phyloP scores from a whole-genome alignment of 2,329 filamentous ascomycete genomes.

The Colletotrichum sp. region DNA sequence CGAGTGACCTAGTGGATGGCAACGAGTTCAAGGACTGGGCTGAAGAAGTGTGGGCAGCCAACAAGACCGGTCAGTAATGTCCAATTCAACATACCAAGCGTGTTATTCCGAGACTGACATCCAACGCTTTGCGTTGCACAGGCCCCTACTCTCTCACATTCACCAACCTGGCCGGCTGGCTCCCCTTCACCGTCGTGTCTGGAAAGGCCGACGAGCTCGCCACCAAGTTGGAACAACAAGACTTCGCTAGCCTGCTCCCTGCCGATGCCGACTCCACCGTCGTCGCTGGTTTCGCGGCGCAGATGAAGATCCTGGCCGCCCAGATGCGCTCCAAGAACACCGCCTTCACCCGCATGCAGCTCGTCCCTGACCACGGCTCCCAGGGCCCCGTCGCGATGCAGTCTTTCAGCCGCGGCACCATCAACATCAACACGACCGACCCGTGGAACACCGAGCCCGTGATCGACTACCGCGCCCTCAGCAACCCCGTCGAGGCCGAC shows the following conservation, averaged over 20 bases:
- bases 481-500: constrained; percentile 42
- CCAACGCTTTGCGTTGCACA: neutral
- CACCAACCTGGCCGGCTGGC: constrained; percentile 39
- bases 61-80: constrained; percentile 18
- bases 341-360: constrained; percentile 34
- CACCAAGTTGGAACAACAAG: constrained; percentile 33
- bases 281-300: constrained; percentile 39
- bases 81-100: neutral
- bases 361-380: constrained; percentile 23
- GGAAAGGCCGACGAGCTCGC: constrained; percentile 35
- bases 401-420: constrained; percentile 39
- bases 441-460: constrained; percentile 37
- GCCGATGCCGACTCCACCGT: constrained; percentile 35
- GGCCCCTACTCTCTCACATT: constrained; percentile 36
- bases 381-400: constrained; percentile 33
- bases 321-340: constrained; percentile 38
- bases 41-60: constrained; percentile 5
- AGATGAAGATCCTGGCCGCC: constrained; percentile 40
- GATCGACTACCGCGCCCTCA: constrained; percentile 43
- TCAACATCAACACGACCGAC: constrained; percentile 43
- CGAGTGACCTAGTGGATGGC: constrained; percentile 6
- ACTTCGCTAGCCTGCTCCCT: constrained; percentile 36
- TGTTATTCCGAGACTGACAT: neutral
- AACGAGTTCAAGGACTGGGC: constrained; percentile 23
- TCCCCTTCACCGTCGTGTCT: constrained; percentile 39